A percentile compares a stretch with the other conserved stretches of the same genome.
These are phyloP conservation scores for Coemansia guatemalensis DNA, from an alignment of 192 early-diverging fungal species.

Conservation along the genomic window DNA sequence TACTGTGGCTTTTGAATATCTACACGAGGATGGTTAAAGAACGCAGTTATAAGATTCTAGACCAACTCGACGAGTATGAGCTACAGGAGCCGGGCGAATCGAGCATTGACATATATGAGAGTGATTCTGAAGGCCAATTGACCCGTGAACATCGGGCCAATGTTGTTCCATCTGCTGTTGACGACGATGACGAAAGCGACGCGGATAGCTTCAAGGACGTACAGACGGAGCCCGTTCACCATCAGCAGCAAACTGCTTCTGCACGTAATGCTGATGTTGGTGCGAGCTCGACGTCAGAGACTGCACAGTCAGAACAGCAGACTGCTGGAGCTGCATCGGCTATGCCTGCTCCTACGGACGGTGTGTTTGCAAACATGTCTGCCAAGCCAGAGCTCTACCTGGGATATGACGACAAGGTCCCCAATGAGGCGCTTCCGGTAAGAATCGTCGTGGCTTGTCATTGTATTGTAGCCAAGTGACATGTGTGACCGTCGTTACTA, in stretches of 20 bases:
- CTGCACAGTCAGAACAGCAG: neutral
- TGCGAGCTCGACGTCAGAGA: neutral
- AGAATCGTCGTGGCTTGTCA: neutral
- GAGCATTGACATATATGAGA: conserved; percentile 21
- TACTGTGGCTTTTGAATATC: too few species aligned
- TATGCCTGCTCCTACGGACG: conserved; percentile 43
- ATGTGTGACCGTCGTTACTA: too few species aligned
- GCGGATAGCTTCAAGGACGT: conserved; percentile 5
- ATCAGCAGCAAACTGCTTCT: neutral
- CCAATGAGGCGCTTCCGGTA: conserved; percentile 36
- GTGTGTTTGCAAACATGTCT: conserved; percentile 56
- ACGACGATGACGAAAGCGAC: conserved; percentile 28
- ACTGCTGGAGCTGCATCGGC: conserved; percentile 7
- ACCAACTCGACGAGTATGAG: conserved; percentile 53
- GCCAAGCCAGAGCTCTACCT: conserved; percentile 53
- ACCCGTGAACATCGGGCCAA: conserved; percentile 38
- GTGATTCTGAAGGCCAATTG: conserved; percentile 22
- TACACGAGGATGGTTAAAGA: conserved; percentile 36
- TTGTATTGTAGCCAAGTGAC: too few species aligned
- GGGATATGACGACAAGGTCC: conserved; percentile 52
- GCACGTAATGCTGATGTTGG: conserved; percentile 1
- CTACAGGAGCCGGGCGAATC: conserved; percentile 36
- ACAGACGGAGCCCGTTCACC: neutral
- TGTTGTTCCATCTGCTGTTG: conserved; percentile 40
- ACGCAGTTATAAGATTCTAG: conserved; percentile 52